A percentile compares a stretch with the other conserved stretches of the same genome.
These are phyloP conservation scores for Leccinum pachyderme DNA, from an alignment of 1,284 basidiomycete species.

Conservation along the genomic window DNA sequence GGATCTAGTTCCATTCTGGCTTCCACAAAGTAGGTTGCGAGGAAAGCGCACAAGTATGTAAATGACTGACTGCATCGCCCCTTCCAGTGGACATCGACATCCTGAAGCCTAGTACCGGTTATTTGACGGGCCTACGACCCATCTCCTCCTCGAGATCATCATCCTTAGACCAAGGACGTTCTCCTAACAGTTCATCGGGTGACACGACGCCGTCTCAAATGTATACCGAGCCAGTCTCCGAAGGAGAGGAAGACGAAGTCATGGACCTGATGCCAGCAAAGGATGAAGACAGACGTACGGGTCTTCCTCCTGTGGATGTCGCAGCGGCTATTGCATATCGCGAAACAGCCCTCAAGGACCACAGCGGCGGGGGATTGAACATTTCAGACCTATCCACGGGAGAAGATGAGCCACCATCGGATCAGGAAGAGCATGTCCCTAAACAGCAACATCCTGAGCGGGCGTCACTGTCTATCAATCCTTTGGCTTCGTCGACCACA, in stretches of 20 bases:
- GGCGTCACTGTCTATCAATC: conserved; percentile 72
- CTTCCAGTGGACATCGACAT: conserved; percentile 87
- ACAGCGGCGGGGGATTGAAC: conserved; percentile 20
- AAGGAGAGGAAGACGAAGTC: conserved; percentile 86
- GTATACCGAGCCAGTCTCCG: conserved; percentile 86
- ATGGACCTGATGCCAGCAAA: conserved; percentile 64
- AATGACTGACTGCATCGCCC: conserved; percentile 1
- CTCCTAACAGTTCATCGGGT: conserved; percentile 38
- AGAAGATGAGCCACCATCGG: conserved; percentile 43
- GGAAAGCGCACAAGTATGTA: background rate
- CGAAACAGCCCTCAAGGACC: conserved; percentile 71
- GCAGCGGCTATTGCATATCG: conserved; percentile 82
- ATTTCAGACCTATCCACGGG: conserved; percentile 9
- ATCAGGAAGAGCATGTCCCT: conserved; percentile 16
- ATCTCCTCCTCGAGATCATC: conserved; percentile 43
- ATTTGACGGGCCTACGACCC: conserved; percentile 78
- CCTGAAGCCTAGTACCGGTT: conserved; percentile 80
- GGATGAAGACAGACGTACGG: conserved; percentile 79
- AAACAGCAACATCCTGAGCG: conserved; percentile 31
- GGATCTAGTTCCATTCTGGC: conserved; percentile 98
- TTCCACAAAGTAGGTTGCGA: conserved; percentile 79
- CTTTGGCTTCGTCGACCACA: conserved; percentile 74
- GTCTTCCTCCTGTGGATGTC: conserved; percentile 67
- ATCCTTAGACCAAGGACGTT: conserved; percentile 42
- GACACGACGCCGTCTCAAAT: conserved; percentile 49